Base-by-base conservation (phyloP, 2,329 filamentous ascomycete genomes). In the Monilinia polystroma region DNA sequence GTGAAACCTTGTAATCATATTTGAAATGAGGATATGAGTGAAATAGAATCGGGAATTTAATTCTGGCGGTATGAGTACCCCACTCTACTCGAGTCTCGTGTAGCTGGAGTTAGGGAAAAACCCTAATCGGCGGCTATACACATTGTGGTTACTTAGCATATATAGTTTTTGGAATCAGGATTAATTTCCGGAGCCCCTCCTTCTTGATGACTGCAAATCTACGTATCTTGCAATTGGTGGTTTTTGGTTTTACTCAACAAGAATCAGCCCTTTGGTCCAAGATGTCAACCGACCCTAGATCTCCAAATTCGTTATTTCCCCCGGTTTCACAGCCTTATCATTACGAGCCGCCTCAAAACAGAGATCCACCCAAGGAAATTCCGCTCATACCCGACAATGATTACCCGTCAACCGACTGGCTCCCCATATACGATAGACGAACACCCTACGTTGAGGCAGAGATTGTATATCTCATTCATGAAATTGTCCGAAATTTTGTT, bases 381-480 rank as follows among this genome's bases (percentile, higher is more conserved):
- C 47, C n/a, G 11, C n/a, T 4, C 38, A 63, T 54, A 29, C 18
- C 49, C 8, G 49, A 32, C 18, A 29, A 54, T 16, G 8, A 51
- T 43, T 54, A 10, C 35, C 60, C 18, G 14, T 63, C 38, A 53
- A 43, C 23, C 35, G 18, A 43, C 1, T 63, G 35, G 60, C 23
- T 55, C 16, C 29, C 60, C 8, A 45, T 63, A 16, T 63, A 63
- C 60, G 8, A 63, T 23, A 20, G n/a, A n/a, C 23, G 23, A 3
- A 29, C 55, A 41, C 1, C 10, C 51, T 23, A 35, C 35, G 6
- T 32, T 45, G 35, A 63, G 12, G 18, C 23, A 2, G 49, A 63
- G 16, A 63, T 63, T 11, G 3, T 63, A 23, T 23, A 18, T 55
- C 26, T 45, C 11, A 45, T 55, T 45, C 12, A 45, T 23, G 38